Evolutionary conservation across 192 early-diverging fungal genomes (phyloP), one percentile per base, ranked within the genome.

Genomic region (Linnemannia hyalina): DNA sequence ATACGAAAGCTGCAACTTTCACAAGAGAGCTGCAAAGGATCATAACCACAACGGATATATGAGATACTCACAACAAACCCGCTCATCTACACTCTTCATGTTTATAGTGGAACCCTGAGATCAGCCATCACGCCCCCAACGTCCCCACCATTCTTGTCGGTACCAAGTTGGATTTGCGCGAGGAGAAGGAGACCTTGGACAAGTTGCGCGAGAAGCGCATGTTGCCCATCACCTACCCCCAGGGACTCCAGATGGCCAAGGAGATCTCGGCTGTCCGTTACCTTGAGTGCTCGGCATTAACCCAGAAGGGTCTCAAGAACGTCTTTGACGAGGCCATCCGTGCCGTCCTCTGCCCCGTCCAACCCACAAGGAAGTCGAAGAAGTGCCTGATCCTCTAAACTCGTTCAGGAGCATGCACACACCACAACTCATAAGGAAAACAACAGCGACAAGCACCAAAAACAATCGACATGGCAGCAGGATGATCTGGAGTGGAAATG

Each of bases 301-400:
- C 98, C 73, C 97, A 98, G 90, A 97, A 97, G 89, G 97, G 97
- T 40, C 88, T 99, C 75, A 98, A 99, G 93, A 97, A 95, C 82
- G 97, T 99, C 20, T 99, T 99, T 93, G 98, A 99, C 87, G 97
- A 98, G 77, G 98, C 98, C 26, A 99, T 98, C 81, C 93, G 97
- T 60, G 97, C 97, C 13, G 98, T 97, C 16, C 91, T 99, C 68
- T 87, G 87, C 73, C 96, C 96, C 32, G 85, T 94, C 10, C 88
- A 90, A 63, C 90, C 90, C n/a, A 88, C 75, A 70, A 94, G 91
- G 89, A 90, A 90, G 82, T 85, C 75, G 65, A 95, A 93, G 91
- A 93, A 92, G 82, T 97, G 96, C 85, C 63, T 89, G 70, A 89
- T 97, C 80, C 88, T 97, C 88, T 96, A 93, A 91, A 83, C 29